Conservation (phyloP, 257 asterid genomes). For the Gentiana dahurica region DNA sequence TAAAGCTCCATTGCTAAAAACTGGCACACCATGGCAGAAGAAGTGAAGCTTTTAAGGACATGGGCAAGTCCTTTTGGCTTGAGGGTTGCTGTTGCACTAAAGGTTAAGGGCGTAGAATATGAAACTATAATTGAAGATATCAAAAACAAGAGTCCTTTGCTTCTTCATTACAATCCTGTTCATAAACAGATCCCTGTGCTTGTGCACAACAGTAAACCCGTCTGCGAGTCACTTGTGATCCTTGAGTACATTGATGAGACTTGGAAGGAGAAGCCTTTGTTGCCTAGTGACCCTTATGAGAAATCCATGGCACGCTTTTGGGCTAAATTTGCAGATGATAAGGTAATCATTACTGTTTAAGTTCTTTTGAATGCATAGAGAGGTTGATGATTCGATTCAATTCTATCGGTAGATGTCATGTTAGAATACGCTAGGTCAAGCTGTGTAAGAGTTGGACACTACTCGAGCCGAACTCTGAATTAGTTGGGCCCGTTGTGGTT, state of each 20-base stretch:
- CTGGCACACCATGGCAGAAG: slow-evolving; percentile 38
- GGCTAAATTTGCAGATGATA: slow-evolving; percentile 65
- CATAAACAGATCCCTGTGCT: slow-evolving; percentile 51
- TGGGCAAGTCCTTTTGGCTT: slow-evolving; percentile 60
- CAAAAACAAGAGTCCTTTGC: slow-evolving; percentile 39
- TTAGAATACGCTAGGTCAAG: too few relatives aligned
- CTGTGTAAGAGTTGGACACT: too few relatives aligned
- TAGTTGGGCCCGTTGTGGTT: too few relatives aligned
- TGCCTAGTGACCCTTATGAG: slow-evolving; percentile 58
- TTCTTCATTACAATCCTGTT: slow-evolving; percentile 48
- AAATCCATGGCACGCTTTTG: slow-evolving; percentile 58
- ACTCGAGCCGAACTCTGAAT: too few relatives aligned
- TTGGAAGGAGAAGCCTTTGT: slow-evolving; percentile 47
- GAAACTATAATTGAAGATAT: slow-evolving; percentile 47
- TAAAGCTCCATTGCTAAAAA: too few relatives aligned
- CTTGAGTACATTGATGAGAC: slow-evolving; percentile 69
- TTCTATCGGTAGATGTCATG: too few relatives aligned
- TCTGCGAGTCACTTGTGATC: slow-evolving; percentile 65
- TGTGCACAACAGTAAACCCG: slow-evolving; percentile 57
- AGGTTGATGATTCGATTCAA: too few relatives aligned
- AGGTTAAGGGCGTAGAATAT: slow-evolving; percentile 43
- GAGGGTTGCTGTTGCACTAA: slow-evolving; percentile 47
- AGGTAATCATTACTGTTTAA: slow-evolving; percentile 19
- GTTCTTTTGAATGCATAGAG: too few relatives aligned
- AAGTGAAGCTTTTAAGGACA: slow-evolving; percentile 51